phyloP scores from a whole-genome alignment of 306 rosid genomes.

The Crotalaria pallida region DNA sequence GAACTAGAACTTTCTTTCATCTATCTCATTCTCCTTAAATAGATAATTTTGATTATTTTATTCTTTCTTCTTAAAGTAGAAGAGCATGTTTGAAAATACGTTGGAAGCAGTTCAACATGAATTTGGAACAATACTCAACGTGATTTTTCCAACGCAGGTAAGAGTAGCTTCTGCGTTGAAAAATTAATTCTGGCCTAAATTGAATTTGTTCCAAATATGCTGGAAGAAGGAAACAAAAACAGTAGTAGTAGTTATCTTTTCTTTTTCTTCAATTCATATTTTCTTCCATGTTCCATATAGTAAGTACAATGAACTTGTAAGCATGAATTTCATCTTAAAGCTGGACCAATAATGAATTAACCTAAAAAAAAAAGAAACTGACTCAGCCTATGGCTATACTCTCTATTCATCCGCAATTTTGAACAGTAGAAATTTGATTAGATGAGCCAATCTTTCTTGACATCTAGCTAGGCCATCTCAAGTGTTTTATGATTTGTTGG shows the following conservation, averaged over 20 bases:
- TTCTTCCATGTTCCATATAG: background rate
- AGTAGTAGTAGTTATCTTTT: background rate
- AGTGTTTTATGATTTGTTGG: no score
- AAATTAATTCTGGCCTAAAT: no score
- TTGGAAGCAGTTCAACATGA: no score
- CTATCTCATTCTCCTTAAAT: background rate
- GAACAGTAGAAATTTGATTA: no score
- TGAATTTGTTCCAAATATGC: no score
- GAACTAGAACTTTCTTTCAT: background rate
- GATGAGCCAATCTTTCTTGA: no score
- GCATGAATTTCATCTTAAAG: slow-evolving; percentile 11
- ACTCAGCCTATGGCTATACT: background rate
- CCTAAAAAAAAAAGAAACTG: background rate
- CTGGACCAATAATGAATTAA: background rate
- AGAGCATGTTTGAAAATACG: no score
- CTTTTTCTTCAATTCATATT: background rate
- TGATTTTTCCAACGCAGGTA: no score
- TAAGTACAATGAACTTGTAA: slow-evolving; percentile 19
- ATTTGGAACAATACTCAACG: no score
- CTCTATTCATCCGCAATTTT: background rate
- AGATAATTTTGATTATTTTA: slow-evolving; percentile 3
- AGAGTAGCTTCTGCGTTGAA: no score
- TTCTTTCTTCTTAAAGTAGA: background rate
- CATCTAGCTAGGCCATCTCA: no score
- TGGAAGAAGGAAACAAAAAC: background rate